A percentile compares a stretch with the other conserved stretches of the same genome.
These are phyloP conservation scores for Fraxinus americana DNA, from an alignment of 257 asterid genomes.

Conservation along the genomic window DNA sequence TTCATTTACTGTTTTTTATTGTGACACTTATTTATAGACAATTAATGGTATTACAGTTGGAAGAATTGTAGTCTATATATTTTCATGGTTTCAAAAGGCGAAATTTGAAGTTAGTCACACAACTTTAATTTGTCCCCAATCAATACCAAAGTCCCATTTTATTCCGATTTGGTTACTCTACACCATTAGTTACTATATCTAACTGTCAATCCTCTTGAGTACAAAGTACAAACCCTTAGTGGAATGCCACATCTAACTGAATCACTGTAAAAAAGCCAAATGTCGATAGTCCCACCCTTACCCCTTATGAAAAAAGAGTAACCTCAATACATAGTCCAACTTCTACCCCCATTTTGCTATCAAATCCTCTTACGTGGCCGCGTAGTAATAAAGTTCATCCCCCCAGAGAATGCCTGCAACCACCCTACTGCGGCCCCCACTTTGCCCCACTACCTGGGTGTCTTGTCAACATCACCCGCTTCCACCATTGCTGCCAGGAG, in stretches of 20 bases:
- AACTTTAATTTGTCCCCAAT: background rate
- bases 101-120: background rate
- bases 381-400: background rate
- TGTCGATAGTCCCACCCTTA: background rate
- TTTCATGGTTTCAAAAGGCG: background rate
- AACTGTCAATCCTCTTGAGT: background rate
- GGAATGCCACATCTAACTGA: background rate
- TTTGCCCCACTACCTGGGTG: slow-evolving; percentile 22
- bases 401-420: slow-evolving; percentile 45
- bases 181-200: background rate
- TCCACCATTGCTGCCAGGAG: background rate
- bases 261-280: background rate
- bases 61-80: background rate
- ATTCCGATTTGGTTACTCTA: background rate
- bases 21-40: background rate
- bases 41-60: background rate
- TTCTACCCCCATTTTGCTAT: background rate
- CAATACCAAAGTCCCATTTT: background rate
- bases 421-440: slow-evolving; percentile 27
- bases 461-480: background rate
- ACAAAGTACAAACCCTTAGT: background rate
- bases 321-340: background rate
- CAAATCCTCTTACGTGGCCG: background rate
- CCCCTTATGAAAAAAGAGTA: background rate
- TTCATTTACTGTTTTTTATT: background rate